These are phyloP conservation scores for Calophaca sinica DNA, from an alignment of 306 rosid genomes.

Conservation along the genomic window DNA sequence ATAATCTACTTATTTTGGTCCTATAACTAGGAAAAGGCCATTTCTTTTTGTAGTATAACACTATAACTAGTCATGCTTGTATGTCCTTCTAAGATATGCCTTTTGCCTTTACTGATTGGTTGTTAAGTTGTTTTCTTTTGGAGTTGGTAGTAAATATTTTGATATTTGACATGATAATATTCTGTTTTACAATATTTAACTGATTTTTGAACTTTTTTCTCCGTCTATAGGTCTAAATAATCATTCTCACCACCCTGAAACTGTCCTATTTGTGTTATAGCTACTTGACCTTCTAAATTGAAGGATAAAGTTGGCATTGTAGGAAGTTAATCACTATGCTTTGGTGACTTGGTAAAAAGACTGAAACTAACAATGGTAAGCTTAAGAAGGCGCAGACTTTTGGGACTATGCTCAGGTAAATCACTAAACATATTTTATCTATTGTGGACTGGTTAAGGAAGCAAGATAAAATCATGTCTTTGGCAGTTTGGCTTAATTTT, in stretches of 20 bases:
- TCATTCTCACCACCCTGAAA: slow-evolving; percentile 20
- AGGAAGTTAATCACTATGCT: slow-evolving; percentile 38
- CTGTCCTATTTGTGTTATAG: slow-evolving; percentile 34
- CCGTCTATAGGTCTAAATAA: slow-evolving; percentile 28
- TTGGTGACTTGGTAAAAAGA: slow-evolving; percentile 46
- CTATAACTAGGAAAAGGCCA: slow-evolving; percentile 31
- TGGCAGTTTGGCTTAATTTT: slow-evolving; percentile 27
- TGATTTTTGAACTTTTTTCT: slow-evolving; percentile 29
- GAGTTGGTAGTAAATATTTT: slow-evolving; percentile 4
- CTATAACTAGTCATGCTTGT: slow-evolving; percentile 23
- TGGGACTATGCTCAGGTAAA: slow-evolving; percentile 89
- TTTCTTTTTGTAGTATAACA: slow-evolving; percentile 30
- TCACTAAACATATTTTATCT: slow-evolving; percentile 4
- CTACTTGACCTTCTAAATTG: slow-evolving; percentile 33
- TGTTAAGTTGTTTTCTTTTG: slow-evolving; percentile 33
- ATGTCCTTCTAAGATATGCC: slow-evolving; percentile 18
- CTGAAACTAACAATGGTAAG: slow-evolving; percentile 75
- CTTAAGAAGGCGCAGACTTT: slow-evolving; percentile 93
- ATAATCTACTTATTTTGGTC: slow-evolving; percentile 27
- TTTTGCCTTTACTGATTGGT: slow-evolving; percentile 34
- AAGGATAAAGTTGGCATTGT: slow-evolving; percentile 41
- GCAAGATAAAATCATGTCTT: slow-evolving; percentile 1
- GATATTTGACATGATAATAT: slow-evolving; percentile 21
- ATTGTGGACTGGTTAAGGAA: not conserved
- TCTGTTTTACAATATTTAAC: slow-evolving; percentile 29